Conservation (phyloP, 768 basidiomycete genomes). For the Tulasnella calospora region DNA sequence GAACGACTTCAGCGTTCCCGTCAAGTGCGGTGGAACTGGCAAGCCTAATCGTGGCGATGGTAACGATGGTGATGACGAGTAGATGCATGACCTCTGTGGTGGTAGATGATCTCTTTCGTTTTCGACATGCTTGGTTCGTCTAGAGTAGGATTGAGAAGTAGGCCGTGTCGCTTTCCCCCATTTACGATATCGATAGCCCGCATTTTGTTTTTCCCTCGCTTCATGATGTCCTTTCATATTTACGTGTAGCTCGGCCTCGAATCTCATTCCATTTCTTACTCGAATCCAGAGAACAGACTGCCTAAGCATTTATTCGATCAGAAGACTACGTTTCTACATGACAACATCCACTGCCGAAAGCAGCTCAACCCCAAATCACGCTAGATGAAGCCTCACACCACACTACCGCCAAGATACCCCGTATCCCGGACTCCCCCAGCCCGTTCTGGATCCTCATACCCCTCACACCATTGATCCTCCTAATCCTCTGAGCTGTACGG, state of each 20-base stretch:
- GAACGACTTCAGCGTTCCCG: constrained; percentile 36
- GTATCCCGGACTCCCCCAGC: too few relatives aligned
- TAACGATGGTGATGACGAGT: not conserved
- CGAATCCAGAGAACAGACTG: not conserved
- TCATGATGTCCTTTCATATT: not conserved
- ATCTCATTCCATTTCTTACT: not conserved
- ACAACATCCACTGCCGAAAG: not conserved
- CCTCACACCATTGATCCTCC: not conserved
- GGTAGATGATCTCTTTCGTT: not conserved
- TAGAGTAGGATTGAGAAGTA: not conserved
- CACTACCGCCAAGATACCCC: not conserved
- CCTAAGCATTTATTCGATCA: too few relatives aligned
- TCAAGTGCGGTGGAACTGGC: constrained; percentile 16
- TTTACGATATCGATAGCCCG: not conserved
- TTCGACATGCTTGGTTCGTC: not conserved
- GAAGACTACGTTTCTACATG: too few relatives aligned
- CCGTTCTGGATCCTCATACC: too few relatives aligned
- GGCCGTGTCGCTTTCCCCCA: not conserved
- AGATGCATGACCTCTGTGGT: not conserved
- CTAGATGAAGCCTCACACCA: not conserved
- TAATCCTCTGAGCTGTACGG: not conserved
- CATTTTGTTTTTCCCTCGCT: not conserved
- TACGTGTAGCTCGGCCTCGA: not conserved
- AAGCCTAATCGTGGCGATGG: constrained; percentile 9
- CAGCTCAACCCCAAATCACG: not conserved